Evolutionary conservation across 495 filamentous ascomycete genomes (phyloP).

Genomic region (Tuber aestivum): DNA sequence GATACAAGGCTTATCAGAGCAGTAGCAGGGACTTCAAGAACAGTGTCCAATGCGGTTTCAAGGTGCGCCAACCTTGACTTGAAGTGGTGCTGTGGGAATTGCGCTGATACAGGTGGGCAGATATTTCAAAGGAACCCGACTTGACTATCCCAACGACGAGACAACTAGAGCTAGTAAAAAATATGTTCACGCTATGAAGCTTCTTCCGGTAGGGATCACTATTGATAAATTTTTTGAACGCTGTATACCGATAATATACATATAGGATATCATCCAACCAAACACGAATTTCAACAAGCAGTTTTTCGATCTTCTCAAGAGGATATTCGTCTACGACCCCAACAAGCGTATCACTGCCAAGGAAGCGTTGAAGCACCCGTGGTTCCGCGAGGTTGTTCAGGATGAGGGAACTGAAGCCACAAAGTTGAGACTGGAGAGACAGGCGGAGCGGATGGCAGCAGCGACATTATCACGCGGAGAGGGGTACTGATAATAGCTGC

Average conservation of each 20-base stretch:
- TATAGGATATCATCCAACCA: conserved; percentile 80
- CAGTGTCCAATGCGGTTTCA: conserved; percentile 59
- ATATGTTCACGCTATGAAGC: conserved; percentile 95
- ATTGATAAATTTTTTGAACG: background rate
- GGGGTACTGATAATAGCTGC: background rate
- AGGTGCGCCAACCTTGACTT: conserved; percentile 56
- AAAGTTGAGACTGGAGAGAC: conserved; percentile 59
- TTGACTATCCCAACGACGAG: conserved; percentile 83
- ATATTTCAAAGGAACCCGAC: conserved; percentile 74
- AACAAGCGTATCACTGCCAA: conserved; percentile 84
- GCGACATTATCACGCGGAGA: conserved; percentile 8
- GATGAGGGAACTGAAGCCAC: conserved; percentile 94
- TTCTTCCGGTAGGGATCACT: conserved; percentile 58
- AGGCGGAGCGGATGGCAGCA: conserved; percentile 42
- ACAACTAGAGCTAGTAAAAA: conserved; percentile 82
- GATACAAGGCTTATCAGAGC: conserved; percentile 69
- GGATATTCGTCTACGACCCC: conserved; percentile 95
- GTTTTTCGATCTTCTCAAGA: conserved; percentile 80
- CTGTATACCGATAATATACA: conserved; percentile 12
- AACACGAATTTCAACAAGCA: conserved; percentile 70
- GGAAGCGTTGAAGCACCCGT: conserved; percentile 81
- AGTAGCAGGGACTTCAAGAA: conserved; percentile 54
- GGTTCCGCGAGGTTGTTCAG: conserved; percentile 79
- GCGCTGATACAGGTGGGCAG: conserved; percentile 45
- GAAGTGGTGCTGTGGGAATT: background rate